These are phyloP conservation scores for Pythium utonaiense DNA, from an alignment of 352 stramenopile genomes.

Conservation along the genomic window DNA sequence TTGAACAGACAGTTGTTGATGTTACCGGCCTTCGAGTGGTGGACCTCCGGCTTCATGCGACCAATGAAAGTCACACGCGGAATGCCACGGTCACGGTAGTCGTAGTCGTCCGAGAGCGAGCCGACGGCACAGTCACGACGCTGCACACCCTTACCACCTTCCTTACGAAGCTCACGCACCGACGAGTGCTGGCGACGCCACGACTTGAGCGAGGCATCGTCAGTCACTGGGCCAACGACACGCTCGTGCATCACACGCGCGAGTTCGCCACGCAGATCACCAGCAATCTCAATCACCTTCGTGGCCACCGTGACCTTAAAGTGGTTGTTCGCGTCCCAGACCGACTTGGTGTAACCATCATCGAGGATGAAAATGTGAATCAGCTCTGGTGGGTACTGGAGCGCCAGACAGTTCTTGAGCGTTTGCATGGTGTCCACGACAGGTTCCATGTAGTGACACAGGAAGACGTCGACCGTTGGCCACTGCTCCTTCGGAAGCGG, in stretches of 20 bases:
- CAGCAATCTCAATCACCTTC: constrained; percentile 84
- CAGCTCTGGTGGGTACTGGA: constrained; percentile 87
- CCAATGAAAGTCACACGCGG: constrained; percentile 84
- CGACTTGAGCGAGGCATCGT: constrained; percentile 74
- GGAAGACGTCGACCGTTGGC: constrained; percentile 84
- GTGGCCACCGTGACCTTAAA: constrained; percentile 90
- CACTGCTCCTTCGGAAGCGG: constrained; percentile 86
- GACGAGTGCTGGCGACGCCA: constrained; percentile 87
- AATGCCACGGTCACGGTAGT: constrained; percentile 87
- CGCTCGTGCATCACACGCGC: constrained; percentile 86
- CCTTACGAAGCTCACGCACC: constrained; percentile 79
- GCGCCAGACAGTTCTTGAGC: constrained; percentile 80
- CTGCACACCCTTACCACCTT: constrained; percentile 74
- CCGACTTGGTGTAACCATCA: constrained; percentile 89
- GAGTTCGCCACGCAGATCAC: constrained; percentile 79
- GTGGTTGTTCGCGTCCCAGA: constrained; percentile 88
- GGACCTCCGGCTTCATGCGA: constrained; percentile 85
- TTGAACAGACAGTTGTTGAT: constrained; percentile 91
- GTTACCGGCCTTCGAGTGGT: constrained; percentile 91
- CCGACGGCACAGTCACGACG: constrained; percentile 84
- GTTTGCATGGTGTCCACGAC: constrained; percentile 80
- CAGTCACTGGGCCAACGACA: constrained; percentile 68
- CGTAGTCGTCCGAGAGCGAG: constrained; percentile 86
- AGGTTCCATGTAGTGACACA: constrained; percentile 91
- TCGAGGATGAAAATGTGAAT: constrained; percentile 86